Conservation (phyloP, 2,329 filamentous ascomycete species). For the Balansia obtecta region DNA sequence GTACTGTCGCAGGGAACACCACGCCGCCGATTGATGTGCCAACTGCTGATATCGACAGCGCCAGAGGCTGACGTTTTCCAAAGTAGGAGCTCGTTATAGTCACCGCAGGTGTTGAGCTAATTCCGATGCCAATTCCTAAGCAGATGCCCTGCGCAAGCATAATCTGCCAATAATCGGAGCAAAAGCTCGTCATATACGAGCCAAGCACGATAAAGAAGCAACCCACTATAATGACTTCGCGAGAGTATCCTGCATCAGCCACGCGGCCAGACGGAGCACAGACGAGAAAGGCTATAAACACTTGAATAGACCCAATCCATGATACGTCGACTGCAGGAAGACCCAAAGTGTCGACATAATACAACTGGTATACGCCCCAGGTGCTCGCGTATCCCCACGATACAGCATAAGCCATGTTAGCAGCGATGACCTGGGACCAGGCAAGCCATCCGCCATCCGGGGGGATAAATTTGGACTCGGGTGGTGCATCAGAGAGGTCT, state of each 20-base stretch:
- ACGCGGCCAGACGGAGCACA: constrained; percentile 36
- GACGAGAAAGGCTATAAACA: constrained; percentile 35
- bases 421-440: constrained; percentile 38
- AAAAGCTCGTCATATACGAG: constrained; percentile 34
- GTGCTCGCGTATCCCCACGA: constrained; percentile 37
- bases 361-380: constrained; percentile 43
- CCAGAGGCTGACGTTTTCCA: constrained; percentile 39
- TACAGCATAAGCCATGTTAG: constrained; percentile 33
- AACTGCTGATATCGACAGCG: constrained; percentile 46
- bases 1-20: constrained; percentile 43
- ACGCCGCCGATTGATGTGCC: constrained; percentile 46
- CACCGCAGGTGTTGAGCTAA: constrained; percentile 45
- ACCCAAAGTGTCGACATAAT: constrained; percentile 26
- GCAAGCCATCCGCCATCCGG: constrained; percentile 35
- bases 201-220: constrained; percentile 30
- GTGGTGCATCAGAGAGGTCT: background rate
- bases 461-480: constrained; percentile 3
- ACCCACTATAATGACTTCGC: constrained; percentile 27
- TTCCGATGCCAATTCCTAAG: constrained; percentile 39
- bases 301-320: constrained; percentile 37
- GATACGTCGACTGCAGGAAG: constrained; percentile 24
- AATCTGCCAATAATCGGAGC: constrained; percentile 37
- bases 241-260: constrained; percentile 36
- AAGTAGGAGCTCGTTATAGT: constrained; percentile 53
- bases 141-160: constrained; percentile 41